Base-by-base conservation (phyloP, 164 flowering plant species). In the Nymphaea thermarum region DNA sequence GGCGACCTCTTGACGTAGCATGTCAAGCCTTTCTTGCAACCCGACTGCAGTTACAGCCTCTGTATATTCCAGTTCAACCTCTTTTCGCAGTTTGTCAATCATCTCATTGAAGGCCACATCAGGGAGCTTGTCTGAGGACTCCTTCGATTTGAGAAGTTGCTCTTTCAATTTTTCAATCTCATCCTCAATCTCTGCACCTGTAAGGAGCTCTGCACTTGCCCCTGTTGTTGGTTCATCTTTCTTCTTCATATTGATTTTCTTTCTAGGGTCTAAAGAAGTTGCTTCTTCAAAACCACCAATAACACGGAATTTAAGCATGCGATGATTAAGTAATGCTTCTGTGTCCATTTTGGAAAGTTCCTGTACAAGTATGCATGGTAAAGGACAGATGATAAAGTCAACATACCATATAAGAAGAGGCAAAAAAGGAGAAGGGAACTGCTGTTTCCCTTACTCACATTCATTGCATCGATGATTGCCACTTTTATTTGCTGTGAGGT, bases 31-130 rank as follows among this genome's bases (percentile, higher is more conserved):
- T 68, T 79, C 81, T 51, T 73, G 68, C 62, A 81, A 65, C 4
- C 81, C 81, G 77, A 81, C 73, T 36, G 81, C 69, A 43, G 72
- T 77, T 71, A 79, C 73, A 43, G 82, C 80, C 25, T 66, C 70
- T 17, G 74, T 75, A 3, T 78, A 73, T 68, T 77, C 80, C 65
- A 75, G 57, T 60, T 79, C 82, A 2, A 77, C 76, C 36, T 81
- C 82, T 68, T 75, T 67, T 65, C 57, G 43, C 25, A 78, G 73
- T 68, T 69, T 72, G 71, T 78, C 67, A 59, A 79, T 66, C 6
- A 70, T 64, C 66, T 76, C 68, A 47, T 53, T 65, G 8, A 77
- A 70, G 55, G 68, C 55, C 43, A 70, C 47, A 47, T 47, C 55
- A 7, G 4, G 67, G 60, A 0, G 43, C 25, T 65, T 71, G 60